Evolutionary conservation across 257 asterid species (phyloP).

Genomic region (Buddleja alternifolia): DNA sequence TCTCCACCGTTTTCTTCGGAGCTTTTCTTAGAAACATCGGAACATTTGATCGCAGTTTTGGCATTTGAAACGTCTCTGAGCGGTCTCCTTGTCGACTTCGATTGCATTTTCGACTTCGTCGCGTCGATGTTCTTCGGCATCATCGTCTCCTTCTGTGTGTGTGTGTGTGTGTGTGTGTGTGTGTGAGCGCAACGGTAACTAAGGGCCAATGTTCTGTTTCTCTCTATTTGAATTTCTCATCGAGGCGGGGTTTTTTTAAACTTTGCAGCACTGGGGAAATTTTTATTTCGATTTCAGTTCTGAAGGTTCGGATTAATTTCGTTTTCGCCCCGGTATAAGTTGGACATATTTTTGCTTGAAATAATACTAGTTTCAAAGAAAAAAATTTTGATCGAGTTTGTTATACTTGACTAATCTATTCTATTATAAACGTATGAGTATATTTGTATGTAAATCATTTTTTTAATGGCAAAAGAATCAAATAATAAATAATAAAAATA

Average conservation of each 20-base stretch:
- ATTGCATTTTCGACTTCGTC: conserved; percentile 34
- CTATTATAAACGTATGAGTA: no score
- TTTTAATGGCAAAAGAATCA: no score
- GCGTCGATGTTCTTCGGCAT: conserved; percentile 48
- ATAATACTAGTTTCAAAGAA: no score
- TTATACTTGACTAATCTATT: no score
- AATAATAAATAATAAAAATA: no score
- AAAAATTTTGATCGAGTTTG: no score
- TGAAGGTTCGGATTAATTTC: background rate
- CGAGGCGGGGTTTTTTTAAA: conserved; percentile 3
- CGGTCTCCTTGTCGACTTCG: conserved; percentile 56
- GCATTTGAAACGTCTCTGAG: conserved; percentile 64
- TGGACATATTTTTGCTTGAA: no score
- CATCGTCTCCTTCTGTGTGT: conserved; percentile 16
- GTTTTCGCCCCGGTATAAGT: conserved; percentile 17
- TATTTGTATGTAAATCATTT: no score
- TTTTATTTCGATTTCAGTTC: conserved; percentile 1
- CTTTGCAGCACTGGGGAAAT: background rate
- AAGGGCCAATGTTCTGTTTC: conserved; percentile 16
- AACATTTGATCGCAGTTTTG: conserved; percentile 32
- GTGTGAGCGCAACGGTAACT: conserved; percentile 42
- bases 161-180: conserved; percentile 14
- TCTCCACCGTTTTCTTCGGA: conserved; percentile 30
- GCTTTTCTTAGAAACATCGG: conserved; percentile 31
- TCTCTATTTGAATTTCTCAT: conserved; percentile 29